A percentile compares a stretch with the other conserved stretches of the same genome.
phyloP scores from a whole-genome alignment of 768 basidiomycete species.

The Tulasnella sp. region DNA sequence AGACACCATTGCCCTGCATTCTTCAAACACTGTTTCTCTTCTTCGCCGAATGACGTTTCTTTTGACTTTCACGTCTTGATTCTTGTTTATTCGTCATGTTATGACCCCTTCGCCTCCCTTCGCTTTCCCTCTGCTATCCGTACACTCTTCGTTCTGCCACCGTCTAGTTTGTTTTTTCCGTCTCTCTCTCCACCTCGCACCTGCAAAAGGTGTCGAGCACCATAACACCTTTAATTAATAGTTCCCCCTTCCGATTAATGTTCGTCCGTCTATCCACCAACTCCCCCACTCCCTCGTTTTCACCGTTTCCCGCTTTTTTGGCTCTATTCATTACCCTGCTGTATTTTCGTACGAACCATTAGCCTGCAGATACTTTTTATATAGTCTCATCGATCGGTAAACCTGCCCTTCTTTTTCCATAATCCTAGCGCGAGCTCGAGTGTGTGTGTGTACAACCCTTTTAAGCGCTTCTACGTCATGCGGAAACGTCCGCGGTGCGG shows the following conservation, averaged over 20 bases:
- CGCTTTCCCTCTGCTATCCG: background rate
- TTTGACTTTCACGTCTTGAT: background rate
- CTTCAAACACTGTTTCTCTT: no score
- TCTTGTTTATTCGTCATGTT: background rate
- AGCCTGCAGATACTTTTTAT: background rate
- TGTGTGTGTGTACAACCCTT: background rate
- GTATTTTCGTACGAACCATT: background rate
- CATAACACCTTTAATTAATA: background rate
- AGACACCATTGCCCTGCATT: no score
- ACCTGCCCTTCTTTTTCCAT: background rate
- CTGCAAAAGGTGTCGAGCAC: background rate
- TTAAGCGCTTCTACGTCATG: background rate
- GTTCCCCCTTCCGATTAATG: background rate
- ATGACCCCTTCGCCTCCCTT: background rate
- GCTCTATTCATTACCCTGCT: background rate
- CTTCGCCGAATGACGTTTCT: no score
- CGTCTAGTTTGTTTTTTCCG: background rate
- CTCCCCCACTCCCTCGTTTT: background rate
- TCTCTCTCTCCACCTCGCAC: background rate
- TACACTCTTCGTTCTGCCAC: conserved; percentile 3
- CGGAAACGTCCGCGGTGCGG: background rate
- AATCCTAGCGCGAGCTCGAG: background rate
- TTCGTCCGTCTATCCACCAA: background rate
- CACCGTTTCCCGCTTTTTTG: background rate
- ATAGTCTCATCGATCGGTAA: no score